Conservation (phyloP, 108 stramenopile genomes). For the Fragilariopsis cylindrus region DNA sequence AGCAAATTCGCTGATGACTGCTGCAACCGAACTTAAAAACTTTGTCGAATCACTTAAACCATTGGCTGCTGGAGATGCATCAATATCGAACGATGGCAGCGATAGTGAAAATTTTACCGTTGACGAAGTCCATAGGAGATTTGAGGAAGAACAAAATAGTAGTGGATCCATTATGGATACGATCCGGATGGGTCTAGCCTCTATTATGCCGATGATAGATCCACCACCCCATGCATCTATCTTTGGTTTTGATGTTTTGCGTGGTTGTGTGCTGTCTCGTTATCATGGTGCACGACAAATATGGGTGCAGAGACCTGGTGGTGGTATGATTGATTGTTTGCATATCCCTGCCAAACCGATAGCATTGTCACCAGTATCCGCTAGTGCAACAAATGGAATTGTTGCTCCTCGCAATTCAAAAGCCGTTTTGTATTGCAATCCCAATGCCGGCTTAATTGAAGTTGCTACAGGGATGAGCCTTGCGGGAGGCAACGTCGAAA, state of each 20-base stretch:
- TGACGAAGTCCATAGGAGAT: slow-evolving; percentile 58
- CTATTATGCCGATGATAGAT: slow-evolving; percentile 71
- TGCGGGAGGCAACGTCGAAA: slow-evolving; percentile 70
- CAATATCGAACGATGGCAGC: slow-evolving; percentile 24
- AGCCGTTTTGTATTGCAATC: slow-evolving; percentile 88
- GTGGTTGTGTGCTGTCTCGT: slow-evolving; percentile 74
- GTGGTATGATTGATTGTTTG: slow-evolving; percentile 73
- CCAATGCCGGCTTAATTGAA: slow-evolving; percentile 86
- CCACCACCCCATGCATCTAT: slow-evolving; percentile 78
- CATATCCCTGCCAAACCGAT: slow-evolving; percentile 57
- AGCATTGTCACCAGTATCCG: slow-evolving; percentile 4
- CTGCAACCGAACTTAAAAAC: slow-evolving; percentile 53
- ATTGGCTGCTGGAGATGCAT: slow-evolving; percentile 10
- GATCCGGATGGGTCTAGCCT: slow-evolving; percentile 30
- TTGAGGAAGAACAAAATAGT: slow-evolving; percentile 46
- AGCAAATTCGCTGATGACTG: slow-evolving; percentile 38
- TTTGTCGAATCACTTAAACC: slow-evolving; percentile 55
- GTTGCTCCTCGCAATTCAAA: slow-evolving; percentile 31
- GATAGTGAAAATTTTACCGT: slow-evolving; percentile 31
- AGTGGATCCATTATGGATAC: slow-evolving; percentile 36
- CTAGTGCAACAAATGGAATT: neutral
- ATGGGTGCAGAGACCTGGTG: slow-evolving; percentile 63
- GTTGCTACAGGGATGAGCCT: slow-evolving; percentile 84
- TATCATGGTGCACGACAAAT: slow-evolving; percentile 79
- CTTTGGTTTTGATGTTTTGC: slow-evolving; percentile 80